Evolutionary conservation across 164 flowering plant genomes (phyloP).

Genomic region (Stephania japonica): DNA sequence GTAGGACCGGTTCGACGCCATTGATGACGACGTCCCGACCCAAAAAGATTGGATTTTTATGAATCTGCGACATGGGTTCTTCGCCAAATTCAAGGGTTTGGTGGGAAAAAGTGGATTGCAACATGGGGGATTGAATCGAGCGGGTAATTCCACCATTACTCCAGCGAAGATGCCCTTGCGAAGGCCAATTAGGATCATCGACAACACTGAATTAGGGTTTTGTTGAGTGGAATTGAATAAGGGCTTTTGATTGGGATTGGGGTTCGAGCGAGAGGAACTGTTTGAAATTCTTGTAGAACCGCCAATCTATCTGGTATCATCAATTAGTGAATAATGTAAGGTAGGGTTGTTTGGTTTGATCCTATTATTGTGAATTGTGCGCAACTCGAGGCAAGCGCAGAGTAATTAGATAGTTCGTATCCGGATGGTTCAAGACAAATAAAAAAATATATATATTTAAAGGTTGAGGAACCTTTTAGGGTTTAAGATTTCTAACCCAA

Average conservation of each 20-base stretch:
- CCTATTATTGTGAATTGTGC: no score
- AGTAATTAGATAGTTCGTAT: no score
- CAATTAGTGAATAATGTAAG: neutral
- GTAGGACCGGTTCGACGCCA: neutral
- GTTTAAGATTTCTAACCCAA: no score
- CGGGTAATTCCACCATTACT: neutral
- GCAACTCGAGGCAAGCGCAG: no score
- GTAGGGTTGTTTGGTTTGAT: neutral
- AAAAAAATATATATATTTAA: no score
- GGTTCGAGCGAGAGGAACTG: neutral
- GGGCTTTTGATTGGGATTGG: neutral
- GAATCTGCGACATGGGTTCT: slow-evolving; percentile 6
- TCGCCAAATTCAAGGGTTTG: neutral
- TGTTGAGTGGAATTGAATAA: no score
- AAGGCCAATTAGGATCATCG: neutral
- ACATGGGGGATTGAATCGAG: neutral
- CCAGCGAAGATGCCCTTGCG: neutral
- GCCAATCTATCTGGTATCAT: neutral
- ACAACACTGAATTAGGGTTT: no score
- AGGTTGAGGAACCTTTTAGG: no score
- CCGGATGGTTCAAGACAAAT: no score
- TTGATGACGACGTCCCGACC: slow-evolving; percentile 9
- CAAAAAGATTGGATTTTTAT: slow-evolving; percentile 21
- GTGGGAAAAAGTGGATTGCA: neutral
- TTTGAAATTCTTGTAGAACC: neutral